Evolutionary conservation across 441 rosid genomes (phyloP).

Genomic region (Capsella rubella): DNA sequence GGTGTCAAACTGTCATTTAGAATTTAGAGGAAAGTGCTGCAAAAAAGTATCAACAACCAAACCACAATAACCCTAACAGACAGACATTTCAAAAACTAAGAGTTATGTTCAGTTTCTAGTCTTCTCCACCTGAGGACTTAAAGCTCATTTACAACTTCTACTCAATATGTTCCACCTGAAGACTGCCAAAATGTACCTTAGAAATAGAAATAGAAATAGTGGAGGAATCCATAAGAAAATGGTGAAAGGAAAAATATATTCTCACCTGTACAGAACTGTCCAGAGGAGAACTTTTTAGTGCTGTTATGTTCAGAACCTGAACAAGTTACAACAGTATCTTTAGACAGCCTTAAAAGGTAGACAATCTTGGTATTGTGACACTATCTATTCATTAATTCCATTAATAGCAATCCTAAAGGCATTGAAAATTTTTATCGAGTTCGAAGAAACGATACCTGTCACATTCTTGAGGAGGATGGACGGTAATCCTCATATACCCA

Average conservation of each 20-base stretch:
- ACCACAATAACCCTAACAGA: background rate
- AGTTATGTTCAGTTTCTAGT: background rate
- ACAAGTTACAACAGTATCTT: background rate
- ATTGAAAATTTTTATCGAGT: background rate
- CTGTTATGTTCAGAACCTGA: background rate
- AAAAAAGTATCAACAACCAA: background rate
- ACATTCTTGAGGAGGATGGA: constrained; percentile 32
- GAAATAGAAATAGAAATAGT: background rate
- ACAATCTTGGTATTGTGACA: background rate
- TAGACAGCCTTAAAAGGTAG: background rate
- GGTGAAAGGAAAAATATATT: background rate
- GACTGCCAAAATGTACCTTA: background rate
- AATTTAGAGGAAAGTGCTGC: background rate
- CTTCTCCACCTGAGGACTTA: background rate
- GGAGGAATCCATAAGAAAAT: constrained; percentile 1
- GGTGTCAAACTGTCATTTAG: background rate
- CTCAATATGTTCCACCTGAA: background rate
- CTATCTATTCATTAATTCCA: background rate
- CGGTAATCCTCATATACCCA: constrained; percentile 60
- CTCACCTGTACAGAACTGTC: background rate
- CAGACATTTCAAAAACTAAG: background rate
- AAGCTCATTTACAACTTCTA: background rate
- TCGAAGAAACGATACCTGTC: background rate
- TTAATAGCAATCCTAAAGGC: background rate
- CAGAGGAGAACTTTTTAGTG: background rate